Conservation (phyloP, 2,329 filamentous ascomycete species). For the Camillea tinctor region DNA sequence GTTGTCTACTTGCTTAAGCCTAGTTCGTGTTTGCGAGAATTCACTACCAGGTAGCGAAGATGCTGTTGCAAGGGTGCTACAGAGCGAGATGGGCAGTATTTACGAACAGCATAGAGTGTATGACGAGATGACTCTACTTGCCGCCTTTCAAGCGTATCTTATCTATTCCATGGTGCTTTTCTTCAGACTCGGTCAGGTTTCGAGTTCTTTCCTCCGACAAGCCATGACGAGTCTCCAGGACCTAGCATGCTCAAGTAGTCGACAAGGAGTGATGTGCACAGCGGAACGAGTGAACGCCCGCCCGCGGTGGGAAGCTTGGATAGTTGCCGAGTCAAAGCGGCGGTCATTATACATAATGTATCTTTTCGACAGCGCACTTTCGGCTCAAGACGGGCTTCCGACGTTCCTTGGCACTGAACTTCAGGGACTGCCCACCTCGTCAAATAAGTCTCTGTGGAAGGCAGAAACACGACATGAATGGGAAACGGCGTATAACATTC, state of each 20-base stretch:
- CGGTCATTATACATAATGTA: conserved; percentile 53
- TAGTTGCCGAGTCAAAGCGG: conserved; percentile 51
- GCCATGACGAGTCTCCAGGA: conserved; percentile 51
- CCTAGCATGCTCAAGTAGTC: conserved; percentile 41
- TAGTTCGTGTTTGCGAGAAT: conserved; percentile 41
- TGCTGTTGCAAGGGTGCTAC: conserved; percentile 34
- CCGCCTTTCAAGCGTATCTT: conserved; percentile 52
- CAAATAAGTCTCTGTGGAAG: conserved; percentile 43
- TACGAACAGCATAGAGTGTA: conserved; percentile 27
- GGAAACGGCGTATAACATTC: conserved; percentile 42
- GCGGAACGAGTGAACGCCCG: conserved; percentile 39
- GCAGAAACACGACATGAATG: conserved; percentile 37
- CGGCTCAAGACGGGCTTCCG: conserved; percentile 40
- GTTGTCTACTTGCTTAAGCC: conserved; percentile 40
- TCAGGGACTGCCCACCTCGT: conserved; percentile 41
- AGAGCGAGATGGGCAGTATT: conserved; percentile 43
- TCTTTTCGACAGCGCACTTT: conserved; percentile 50
- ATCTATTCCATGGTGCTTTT: conserved; percentile 51
- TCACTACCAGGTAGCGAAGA: conserved; percentile 33
- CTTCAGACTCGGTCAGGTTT: conserved; percentile 34
- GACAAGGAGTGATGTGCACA: conserved; percentile 42
- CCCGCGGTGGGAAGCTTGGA: conserved; percentile 54
- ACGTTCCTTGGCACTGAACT: conserved; percentile 51
- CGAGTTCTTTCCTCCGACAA: conserved; percentile 36
- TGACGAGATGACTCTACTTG: conserved; percentile 37